Percentiles rank a stretch among this genome's conserved stretches.
These are phyloP conservation scores for Lactifluus subvellereus DNA, from an alignment of 768 basidiomycete genomes.

Conservation along the genomic window DNA sequence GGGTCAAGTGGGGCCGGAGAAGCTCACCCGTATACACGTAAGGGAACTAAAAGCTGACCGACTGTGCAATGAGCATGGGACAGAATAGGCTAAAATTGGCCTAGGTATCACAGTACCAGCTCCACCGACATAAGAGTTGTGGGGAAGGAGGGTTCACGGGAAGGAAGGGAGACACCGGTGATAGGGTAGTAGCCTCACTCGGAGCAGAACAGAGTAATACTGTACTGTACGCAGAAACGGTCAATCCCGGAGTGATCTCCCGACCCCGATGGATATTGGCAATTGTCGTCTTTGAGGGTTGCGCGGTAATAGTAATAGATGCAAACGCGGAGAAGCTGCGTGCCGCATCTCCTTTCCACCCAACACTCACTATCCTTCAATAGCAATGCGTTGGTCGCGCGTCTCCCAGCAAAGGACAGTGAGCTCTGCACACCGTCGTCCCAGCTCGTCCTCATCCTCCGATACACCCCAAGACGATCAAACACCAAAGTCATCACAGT, in stretches of 20 bases:
- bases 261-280: neutral
- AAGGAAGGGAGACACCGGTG: neutral
- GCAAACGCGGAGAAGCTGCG: neutral
- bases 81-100: no score
- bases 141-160: no score
- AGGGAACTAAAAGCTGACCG: no score
- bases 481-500: neutral
- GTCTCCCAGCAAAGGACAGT: neutral
- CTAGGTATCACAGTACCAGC: no score
- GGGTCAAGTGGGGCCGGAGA: no score
- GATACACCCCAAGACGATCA: neutral
- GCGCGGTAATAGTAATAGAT: neutral
- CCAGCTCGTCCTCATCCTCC: slow-evolving; percentile 12
- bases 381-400: slow-evolving; percentile 7
- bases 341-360: neutral
- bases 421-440: neutral
- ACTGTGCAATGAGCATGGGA: no score
- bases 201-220: neutral
- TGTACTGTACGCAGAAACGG: no score
- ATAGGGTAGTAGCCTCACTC: neutral
- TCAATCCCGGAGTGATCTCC: neutral
- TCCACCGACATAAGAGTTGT: no score
- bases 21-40: no score
- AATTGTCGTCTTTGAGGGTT: neutral
- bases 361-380: neutral